phyloP scores from a whole-genome alignment of 805 yeast genomes.

The Yarrowia sp. region DNA sequence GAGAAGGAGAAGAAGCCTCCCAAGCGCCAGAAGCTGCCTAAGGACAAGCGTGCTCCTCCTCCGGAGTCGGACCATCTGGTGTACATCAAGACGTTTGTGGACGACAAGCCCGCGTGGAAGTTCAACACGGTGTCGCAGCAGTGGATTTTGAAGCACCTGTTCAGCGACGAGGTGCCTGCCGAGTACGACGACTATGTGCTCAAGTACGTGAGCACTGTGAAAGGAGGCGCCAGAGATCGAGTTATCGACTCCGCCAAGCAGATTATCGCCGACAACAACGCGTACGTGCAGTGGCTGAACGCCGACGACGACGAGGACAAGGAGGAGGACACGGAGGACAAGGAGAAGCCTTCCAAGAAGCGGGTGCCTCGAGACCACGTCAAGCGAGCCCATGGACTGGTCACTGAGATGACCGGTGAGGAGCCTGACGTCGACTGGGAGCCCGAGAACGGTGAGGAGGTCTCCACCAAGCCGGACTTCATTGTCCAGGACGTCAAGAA shows the following conservation, averaged over 20 bases:
- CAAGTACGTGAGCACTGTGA: conserved; percentile 56
- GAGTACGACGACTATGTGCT: conserved; percentile 52
- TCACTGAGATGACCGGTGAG: conserved; percentile 30
- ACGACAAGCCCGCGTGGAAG: conserved; percentile 67
- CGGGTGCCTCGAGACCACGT: conserved; percentile 26
- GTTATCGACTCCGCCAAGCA: conserved; percentile 59
- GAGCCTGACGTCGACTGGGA: conserved; percentile 27
- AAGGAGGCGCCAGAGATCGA: conserved; percentile 68
- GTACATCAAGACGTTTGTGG: conserved; percentile 57
- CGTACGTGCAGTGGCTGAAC: conserved; percentile 28
- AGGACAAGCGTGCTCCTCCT: conserved; percentile 61
- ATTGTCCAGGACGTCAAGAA: conserved; percentile 9
- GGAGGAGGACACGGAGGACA: conserved; percentile 28
- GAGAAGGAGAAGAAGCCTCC: conserved; percentile 54
- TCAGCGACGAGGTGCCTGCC: conserved; percentile 45
- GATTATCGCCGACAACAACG: conserved; percentile 35
- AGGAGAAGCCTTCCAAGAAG: conserved; percentile 27
- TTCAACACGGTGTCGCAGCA: conserved; percentile 84
- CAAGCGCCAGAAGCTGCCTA: conserved; percentile 67
- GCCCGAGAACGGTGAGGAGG: not conserved
- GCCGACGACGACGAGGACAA: conserved; percentile 28
- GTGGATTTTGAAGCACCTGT: conserved; percentile 70
- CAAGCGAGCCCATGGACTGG: conserved; percentile 31
- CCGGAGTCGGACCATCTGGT: conserved; percentile 75
- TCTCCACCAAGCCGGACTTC: not conserved